Evolutionary conservation across 2,329 filamentous ascomycete species (phyloP), one percentile per base, ranked within the genome.

Genomic region (Colletotrichum falcatum): DNA sequence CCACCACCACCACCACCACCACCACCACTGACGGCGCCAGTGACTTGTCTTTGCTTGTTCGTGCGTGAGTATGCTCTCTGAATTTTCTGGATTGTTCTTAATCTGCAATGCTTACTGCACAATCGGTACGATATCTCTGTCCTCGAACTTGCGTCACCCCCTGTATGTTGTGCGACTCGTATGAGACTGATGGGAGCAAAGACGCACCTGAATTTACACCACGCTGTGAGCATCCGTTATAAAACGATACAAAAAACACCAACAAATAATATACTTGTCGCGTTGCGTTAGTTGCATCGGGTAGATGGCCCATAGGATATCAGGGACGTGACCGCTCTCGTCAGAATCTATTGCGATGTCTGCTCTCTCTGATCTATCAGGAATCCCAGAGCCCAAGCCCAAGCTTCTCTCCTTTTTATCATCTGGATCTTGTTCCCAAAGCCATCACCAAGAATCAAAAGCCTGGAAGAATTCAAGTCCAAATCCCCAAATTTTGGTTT

Each of bases 341-440:
- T 26, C 33, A 39, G 59, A 61, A 62, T 70, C 46, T 70, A 67
- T 54, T 67, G 59, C 37, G 28, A 67, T 66, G 63, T 66, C 58
- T 70, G 58, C 33, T 44, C 28, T 61, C n/a, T 42, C 51, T 37
- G 35, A 35, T 67, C 51, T 67, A 62, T 59, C 53, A 37, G 53
- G 64, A 67, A 70, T 63, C 46, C 64, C 67, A 70, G 67, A 61
- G 53, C 59, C 67, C 67, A 63, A 70, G 53, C 53, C 64, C 23
- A 39, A 23, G 20, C 16, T 28, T 58, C 30, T 58, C n/a, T 37
- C 30, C 30, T 23, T 51, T 48, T 65, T 70, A 70, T 70, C 53
- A 44, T 62, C 64, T 59, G 53, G 14, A 37, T 56, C 23, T 54
- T 51, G 48, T 62, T 58, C 58, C 64, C 58, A 70, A 62, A 54